These are phyloP conservation scores for Conringia planisiliqua DNA, from an alignment of 345 rosid genomes.

Conservation along the genomic window DNA sequence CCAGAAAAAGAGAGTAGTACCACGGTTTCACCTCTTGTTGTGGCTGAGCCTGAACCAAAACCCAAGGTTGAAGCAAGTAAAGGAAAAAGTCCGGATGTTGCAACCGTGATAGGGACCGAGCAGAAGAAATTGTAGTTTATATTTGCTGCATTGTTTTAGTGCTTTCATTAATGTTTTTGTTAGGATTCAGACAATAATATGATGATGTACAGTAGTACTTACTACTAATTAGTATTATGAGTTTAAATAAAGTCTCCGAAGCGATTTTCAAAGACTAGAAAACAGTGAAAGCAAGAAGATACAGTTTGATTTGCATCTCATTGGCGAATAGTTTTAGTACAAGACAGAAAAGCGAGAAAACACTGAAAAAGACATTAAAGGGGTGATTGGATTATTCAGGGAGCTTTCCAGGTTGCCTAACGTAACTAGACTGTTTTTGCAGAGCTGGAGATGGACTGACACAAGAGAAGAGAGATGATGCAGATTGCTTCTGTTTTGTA, in stretches of 20 bases:
- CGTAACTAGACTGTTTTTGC: conserved; percentile 46
- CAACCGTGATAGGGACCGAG: conserved; percentile 22
- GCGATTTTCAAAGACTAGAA: not conserved
- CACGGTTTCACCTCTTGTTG: not conserved
- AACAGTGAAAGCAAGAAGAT: conserved; percentile 4
- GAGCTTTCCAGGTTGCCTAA: conserved; percentile 19
- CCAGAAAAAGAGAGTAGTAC: conserved; percentile 17
- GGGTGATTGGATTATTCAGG: conserved; percentile 13
- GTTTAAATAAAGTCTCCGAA: not conserved
- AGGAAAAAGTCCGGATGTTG: conserved; percentile 24
- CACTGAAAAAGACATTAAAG: conserved; percentile 4
- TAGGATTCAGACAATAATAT: conserved; percentile 21
- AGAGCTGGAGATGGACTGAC: conserved; percentile 52
- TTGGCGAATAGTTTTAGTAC: not conserved
- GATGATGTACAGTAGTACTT: conserved; percentile 29
- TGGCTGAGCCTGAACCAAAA: conserved; percentile 17
- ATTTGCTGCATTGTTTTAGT: not conserved
- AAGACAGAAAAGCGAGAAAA: not conserved
- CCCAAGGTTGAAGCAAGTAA: conserved; percentile 23
- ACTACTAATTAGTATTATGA: conserved; percentile 22
- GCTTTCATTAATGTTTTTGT: conserved; percentile 6
- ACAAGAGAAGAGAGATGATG: conserved; percentile 51
- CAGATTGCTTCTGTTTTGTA: conserved; percentile 43
- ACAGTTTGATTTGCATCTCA: conserved; percentile 5
- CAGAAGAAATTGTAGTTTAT: conserved; percentile 16